A percentile compares a stretch with the other conserved stretches of the same genome.
phyloP scores from a whole-genome alignment of 495 filamentous ascomycete genomes.

The Paragyromitra xinjiangensis region DNA sequence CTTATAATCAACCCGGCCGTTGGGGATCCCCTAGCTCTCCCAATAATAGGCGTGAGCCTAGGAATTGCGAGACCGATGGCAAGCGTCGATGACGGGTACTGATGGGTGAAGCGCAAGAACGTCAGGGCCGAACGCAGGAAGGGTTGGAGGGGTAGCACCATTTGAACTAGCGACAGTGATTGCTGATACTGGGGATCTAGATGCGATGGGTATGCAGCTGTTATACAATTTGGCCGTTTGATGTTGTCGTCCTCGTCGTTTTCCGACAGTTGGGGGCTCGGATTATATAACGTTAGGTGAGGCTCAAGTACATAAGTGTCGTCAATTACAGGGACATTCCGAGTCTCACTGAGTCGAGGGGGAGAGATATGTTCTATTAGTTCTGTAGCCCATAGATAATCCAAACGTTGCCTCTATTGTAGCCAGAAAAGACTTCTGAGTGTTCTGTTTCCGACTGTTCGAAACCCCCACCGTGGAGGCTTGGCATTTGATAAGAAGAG shows the following conservation, averaged over 20 bases:
- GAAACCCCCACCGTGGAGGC: too few species aligned
- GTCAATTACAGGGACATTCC: not conserved
- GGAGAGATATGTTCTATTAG: too few species aligned
- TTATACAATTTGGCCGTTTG: not conserved
- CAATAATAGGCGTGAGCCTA: not conserved
- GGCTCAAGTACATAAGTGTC: not conserved
- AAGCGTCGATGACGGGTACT: not conserved
- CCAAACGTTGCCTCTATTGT: too few species aligned
- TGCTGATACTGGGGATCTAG: not conserved
- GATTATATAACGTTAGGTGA: not conserved
- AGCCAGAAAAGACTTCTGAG: too few species aligned
- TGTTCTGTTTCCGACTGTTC: too few species aligned
- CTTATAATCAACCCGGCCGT: not conserved
- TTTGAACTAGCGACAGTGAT: not conserved
- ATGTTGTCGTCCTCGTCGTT: not conserved
- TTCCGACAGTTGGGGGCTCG: not conserved
- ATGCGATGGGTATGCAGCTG: constrained; percentile 1
- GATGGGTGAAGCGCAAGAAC: not conserved
- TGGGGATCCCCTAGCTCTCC: not conserved
- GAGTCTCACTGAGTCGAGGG: not conserved
- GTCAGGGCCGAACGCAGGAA: constrained; percentile 1
- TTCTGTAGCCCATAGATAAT: too few species aligned
- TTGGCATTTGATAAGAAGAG: too few species aligned
- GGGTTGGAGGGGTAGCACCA: not conserved
- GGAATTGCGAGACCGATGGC: not conserved